Conservation (phyloP, 2,329 filamentous ascomycete genomes). For the Aspergillus nomiae region DNA sequence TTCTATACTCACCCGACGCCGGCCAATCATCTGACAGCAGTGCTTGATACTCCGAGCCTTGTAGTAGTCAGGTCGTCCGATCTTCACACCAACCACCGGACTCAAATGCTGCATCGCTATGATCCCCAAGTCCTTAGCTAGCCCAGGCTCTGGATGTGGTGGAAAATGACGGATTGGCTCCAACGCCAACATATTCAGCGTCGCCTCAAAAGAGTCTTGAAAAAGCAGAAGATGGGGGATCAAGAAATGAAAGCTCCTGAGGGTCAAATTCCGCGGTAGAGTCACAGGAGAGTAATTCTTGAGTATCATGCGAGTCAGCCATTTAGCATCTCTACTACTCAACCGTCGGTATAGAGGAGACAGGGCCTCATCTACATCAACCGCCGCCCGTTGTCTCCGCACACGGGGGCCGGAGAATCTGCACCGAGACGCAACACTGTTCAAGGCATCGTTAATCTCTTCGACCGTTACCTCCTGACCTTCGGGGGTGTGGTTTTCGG, state of each 20-base stretch:
- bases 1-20: constrained; percentile 70
- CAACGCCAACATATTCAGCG: constrained; percentile 55
- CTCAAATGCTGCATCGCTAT: constrained; percentile 49
- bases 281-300: constrained; percentile 72
- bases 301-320: constrained; percentile 78
- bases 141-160: constrained; percentile 34
- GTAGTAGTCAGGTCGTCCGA: constrained; percentile 65
- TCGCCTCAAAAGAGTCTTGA: constrained; percentile 66
- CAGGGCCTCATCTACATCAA: constrained; percentile 52
- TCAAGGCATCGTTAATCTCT: constrained; percentile 68
- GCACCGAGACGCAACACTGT: constrained; percentile 67
- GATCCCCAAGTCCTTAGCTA: constrained; percentile 30
- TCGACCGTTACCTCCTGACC: constrained; percentile 63
- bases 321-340: constrained; percentile 74
- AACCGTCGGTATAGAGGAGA: constrained; percentile 61
- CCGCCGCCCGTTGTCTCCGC: constrained; percentile 42
- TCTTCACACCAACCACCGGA: constrained; percentile 62
- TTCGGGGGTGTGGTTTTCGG: constrained; percentile 50
- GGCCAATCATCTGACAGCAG: constrained; percentile 66
- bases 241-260: constrained; percentile 66
- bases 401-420: constrained; percentile 70
- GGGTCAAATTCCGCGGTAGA: constrained; percentile 59
- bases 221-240: constrained; percentile 71
- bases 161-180: constrained; percentile 40
- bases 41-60: constrained; percentile 74